These are phyloP conservation scores for Neltuma alba DNA, from an alignment of 306 rosid genomes.

Conservation along the genomic window DNA sequence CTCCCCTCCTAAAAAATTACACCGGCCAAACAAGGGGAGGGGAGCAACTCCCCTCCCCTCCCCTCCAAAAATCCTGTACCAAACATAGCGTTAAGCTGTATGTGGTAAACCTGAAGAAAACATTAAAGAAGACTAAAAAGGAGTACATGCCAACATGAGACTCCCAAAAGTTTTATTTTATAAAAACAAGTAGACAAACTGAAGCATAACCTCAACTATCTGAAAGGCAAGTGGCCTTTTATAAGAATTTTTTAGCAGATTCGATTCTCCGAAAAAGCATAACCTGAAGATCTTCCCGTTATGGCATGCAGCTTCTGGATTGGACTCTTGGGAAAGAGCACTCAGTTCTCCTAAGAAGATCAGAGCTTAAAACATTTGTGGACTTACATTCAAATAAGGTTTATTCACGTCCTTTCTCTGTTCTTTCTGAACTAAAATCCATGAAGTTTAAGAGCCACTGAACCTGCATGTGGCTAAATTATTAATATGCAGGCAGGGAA, in stretches of 20 bases:
- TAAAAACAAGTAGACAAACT: neutral
- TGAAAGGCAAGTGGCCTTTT: neutral
- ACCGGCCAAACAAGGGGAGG: too few relatives aligned
- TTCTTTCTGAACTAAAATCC: neutral
- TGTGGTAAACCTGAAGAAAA: neutral
- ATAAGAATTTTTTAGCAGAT: neutral
- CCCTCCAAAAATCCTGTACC: too few relatives aligned
- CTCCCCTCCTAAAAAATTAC: too few relatives aligned
- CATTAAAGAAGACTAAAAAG: neutral
- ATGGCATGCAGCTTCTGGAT: constrained; percentile 60
- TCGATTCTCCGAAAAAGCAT: too few relatives aligned
- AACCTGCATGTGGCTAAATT: neutral
- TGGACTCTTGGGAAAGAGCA: constrained; percentile 70
- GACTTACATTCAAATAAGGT: constrained; percentile 80
- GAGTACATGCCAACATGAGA: neutral
- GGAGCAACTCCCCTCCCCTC: too few relatives aligned
- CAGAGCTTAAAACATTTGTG: constrained; percentile 78
- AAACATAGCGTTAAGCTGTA: too few relatives aligned
- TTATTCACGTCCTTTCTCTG: constrained; percentile 4
- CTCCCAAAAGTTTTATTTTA: neutral
- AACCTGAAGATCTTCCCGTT: neutral
- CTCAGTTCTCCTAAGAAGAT: constrained; percentile 67
- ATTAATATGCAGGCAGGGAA: constrained; percentile 68
- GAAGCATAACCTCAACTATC: neutral
- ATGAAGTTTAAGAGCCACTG: neutral